Evolutionary conservation across 2,329 filamentous ascomycete genomes (phyloP), one percentile per base, ranked within the genome.

Genomic region (Trichoderma sp.): DNA sequence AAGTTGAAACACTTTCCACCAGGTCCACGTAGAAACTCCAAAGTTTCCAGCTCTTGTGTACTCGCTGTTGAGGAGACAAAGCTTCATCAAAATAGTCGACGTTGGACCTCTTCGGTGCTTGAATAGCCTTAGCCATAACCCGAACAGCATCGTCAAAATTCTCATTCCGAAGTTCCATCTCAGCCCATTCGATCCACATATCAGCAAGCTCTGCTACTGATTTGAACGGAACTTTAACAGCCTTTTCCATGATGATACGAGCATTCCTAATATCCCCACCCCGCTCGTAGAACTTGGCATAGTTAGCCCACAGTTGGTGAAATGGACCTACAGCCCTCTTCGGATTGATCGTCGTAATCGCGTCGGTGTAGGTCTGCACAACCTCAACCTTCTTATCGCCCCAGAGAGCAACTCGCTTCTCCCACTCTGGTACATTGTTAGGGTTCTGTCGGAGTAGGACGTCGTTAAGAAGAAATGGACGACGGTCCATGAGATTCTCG

Each of bases 11-110:
- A 80, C 94, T 97, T 81, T 99, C 96, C 3, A 99, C 95, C 1
- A 99, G 88, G 80, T 99, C 96, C 53, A 99, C 95, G 77, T 99
- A 99, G 85, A 99, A 99, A 82, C 94, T 97, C 96, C 96, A 99
- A 12, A 99, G 84, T 81, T 98, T 99, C 96, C 96, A 99, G 79
- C 94, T 97, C 86, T 99, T 99, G 84, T 99, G 96, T 3, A 99
- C 93, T 74, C 97, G 90, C 83, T 98, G 96, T 80, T 99, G 96
- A 4, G 96, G 95, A 2, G 94, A 94, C 7, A 99, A 85, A 0
- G 89, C 94, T 80, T 99, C 97, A 80, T 99, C 96, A 78, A 98
- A 99, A 80, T 98, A 99, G 83, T 99, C 96, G n/a, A 99, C 94
- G 2, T 91, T 97, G n/a, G 95, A 98, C 75, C 94, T 87, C 82